Base-by-base conservation (phyloP, 2,329 filamentous ascomycete genomes). In the Neocatenulostroma microsporum region DNA sequence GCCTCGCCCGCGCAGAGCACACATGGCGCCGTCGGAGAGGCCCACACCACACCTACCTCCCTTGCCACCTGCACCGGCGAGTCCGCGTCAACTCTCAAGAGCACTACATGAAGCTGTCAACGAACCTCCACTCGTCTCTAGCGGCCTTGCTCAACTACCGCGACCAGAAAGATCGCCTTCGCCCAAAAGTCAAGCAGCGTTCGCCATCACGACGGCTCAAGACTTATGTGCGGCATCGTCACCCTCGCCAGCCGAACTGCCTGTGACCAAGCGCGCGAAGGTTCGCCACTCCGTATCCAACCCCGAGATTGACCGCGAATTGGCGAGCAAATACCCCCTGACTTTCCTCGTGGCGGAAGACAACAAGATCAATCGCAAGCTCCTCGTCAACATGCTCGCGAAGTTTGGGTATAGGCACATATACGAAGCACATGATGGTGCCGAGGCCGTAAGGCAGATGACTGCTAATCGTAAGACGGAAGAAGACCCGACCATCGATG, bases 331-430 rank as follows among this genome's bases (percentile, higher is more conserved):
- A 47, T 67, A 75, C 41, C 80, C 80, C 1, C 66, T 84, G 7
- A 80, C 72, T 8, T 78, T 84, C 45, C 67, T 84, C 3, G 74
- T 84, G 2, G 80, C 78, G 3, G 80, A 84, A 60, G 80, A 84
- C 58, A 84, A 84, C 57, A 73, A 73, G 44, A 81, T 84, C 58
- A 83, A 84, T 51, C 74, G 80, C 37, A 76, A 74, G 30, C 70
- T 84, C 0, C 66, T 83, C 12, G 70, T 80, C 19, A 76, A 64
- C 48, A 82, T 82, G 72, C 70, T 84, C 6, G 64, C 64, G 15
- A 80, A 80, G 47, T 70, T 84, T 11, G 80, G 80, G 10, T 84
- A 84, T 55, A 64, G 62, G 19, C 68, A 70, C 37, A 69, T 84
- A 11, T 65, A 71, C 37, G 73, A 83, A 55, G 80, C 80, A 0